Evolutionary conservation across 495 filamentous ascomycete genomes (phyloP), one percentile per base, ranked within the genome.

Genomic region (Trichoderma erinaceum): DNA sequence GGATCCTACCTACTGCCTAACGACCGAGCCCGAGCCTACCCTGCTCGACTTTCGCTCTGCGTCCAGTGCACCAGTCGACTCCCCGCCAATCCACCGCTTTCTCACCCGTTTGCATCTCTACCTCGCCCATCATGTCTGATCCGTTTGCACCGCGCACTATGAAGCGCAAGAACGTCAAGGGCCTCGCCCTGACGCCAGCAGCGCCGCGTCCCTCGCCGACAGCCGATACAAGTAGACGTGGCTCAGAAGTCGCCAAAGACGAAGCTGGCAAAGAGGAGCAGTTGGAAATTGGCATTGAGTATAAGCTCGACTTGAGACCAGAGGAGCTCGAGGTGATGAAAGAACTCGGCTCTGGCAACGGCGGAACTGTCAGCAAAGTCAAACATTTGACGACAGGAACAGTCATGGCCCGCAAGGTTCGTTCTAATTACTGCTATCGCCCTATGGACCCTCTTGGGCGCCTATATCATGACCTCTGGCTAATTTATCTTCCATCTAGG

Each of bases 131-230:
- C 80, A 97, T 96, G 92, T 83, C 90, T 70, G 93, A 96, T 78
- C 78, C 82, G 73, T 96, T 97, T 75, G 89, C 93, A 73, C 86
- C 89, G 74, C 89, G 91, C 80, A 93, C 96, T 64, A 86, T 99
- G 85, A 97, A 96, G 86, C 89, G 94, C 80, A 97, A 97, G 85
- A 99, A 97, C 76, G 86, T 93, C 77, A 98, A 97, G 78, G 95
- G 93, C n/a, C 88, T 99, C 21, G 91, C 90, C 66, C 80, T 98
- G 72, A 89, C 85, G 71, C 84, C 87, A 23, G 84, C 90, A 21
- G 86, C 89, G 27, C 86, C 81, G 35, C 83, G 83, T 67, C 75
- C 73, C 68, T 72, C 79, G 18, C 74, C 80, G 56, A 75, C 80
- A 10, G 78, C 80, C 58, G 78, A 79, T 64, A 79, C 76, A 29